Conservation (phyloP, 768 basidiomycete species). For the Crepidotus variabilis region DNA sequence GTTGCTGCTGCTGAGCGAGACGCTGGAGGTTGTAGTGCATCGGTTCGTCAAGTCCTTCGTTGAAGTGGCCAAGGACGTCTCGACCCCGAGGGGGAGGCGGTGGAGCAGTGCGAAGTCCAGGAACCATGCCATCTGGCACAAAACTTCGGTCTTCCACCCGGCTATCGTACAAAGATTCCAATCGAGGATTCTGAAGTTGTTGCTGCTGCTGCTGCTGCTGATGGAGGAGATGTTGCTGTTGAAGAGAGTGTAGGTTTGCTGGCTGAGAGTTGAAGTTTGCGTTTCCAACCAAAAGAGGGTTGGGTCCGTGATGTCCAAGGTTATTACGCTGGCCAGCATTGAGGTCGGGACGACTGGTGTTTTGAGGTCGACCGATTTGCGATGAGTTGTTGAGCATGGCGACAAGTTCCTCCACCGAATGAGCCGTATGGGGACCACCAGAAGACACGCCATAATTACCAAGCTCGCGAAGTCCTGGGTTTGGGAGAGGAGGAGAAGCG, state of each 20-base stretch:
- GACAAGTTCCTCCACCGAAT: slow-evolving; percentile 77
- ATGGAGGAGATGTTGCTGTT: slow-evolving; percentile 34
- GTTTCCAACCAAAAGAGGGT: slow-evolving; percentile 23
- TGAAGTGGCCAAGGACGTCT: slow-evolving; percentile 48
- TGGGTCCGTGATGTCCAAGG: slow-evolving; percentile 15
- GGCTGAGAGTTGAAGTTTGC: slow-evolving; percentile 30
- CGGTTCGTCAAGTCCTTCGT: slow-evolving; percentile 60
- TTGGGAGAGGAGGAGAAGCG: slow-evolving; percentile 43
- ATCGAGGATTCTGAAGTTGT: slow-evolving; percentile 37
- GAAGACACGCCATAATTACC: slow-evolving; percentile 26
- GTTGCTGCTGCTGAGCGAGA: slow-evolving; percentile 34
- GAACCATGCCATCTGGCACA: slow-evolving; percentile 82
- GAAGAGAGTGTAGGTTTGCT: slow-evolving; percentile 35
- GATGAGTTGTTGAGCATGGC: slow-evolving; percentile 76
- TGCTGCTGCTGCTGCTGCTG: no score
- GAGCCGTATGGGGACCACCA: slow-evolving; percentile 41
- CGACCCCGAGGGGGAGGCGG: slow-evolving; percentile 55
- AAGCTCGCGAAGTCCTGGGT: slow-evolving; percentile 42
- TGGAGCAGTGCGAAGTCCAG: slow-evolving; percentile 68
- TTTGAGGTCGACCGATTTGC: slow-evolving; percentile 45
- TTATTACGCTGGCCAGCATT: slow-evolving; percentile 30
- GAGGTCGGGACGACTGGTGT: neutral
- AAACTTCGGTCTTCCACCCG: slow-evolving; percentile 74
- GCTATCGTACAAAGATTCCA: slow-evolving; percentile 71
- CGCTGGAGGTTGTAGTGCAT: slow-evolving; percentile 61